Evolutionary conservation across 2,329 filamentous ascomycete genomes (phyloP).

Genomic region (Paracamarosporium sp.): DNA sequence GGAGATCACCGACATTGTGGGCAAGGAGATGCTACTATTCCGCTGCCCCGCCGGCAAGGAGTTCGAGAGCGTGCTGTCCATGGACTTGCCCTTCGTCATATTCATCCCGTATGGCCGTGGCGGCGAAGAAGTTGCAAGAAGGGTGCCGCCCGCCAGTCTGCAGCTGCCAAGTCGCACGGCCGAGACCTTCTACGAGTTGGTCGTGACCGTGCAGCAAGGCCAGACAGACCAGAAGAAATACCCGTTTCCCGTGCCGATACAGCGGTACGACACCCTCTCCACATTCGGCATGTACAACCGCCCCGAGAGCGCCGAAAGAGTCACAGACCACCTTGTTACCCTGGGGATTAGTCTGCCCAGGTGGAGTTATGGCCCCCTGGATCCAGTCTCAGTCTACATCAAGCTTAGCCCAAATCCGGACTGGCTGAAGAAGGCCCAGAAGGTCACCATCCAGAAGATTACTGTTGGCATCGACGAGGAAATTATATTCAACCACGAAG

Average conservation of each 20-base stretch:
- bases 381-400: constrained; percentile 95
- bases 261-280: constrained; percentile 93
- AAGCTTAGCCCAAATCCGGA: constrained; percentile 91
- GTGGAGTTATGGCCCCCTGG: constrained; percentile 95
- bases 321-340: constrained; percentile 89
- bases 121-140: constrained; percentile 85
- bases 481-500: constrained; percentile 98
- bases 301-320: constrained; percentile 84
- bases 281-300: constrained; percentile 99
- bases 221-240: constrained; percentile 88
- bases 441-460: constrained; percentile 92
- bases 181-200: constrained; percentile 95
- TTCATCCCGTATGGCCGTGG: constrained; percentile 96
- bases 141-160: constrained; percentile 90
- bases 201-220: constrained; percentile 94
- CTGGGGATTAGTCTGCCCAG: constrained; percentile 89
- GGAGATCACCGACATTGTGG: constrained; percentile 90
- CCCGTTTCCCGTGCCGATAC: constrained; percentile 86
- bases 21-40: constrained; percentile 93
- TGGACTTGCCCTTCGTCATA: constrained; percentile 96
- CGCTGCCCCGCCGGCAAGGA: constrained; percentile 84
- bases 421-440: constrained; percentile 87
- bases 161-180: constrained; percentile 92
- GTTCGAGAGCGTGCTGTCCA: constrained; percentile 86
- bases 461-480: constrained; percentile 95